Evolutionary conservation across 106 monocot species (phyloP).

Genomic region (Platanthera zijinensis): DNA sequence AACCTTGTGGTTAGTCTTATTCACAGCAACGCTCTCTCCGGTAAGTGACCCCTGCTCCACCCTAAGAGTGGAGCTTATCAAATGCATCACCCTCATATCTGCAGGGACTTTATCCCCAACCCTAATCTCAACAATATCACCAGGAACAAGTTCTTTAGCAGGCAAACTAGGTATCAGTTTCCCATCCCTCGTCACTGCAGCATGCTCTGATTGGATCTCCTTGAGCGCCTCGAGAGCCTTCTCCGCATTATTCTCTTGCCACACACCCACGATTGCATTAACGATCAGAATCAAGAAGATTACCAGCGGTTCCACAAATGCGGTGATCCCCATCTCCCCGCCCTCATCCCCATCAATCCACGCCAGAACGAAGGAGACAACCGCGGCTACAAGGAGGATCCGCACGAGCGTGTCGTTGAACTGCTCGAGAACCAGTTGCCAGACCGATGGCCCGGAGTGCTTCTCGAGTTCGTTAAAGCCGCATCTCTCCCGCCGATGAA

Average conservation of each 20-base stretch:
- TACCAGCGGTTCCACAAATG: constrained; percentile 72
- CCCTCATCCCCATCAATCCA: constrained; percentile 23
- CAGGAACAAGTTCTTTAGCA: constrained; percentile 42
- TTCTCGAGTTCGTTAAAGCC: constrained; percentile 90
- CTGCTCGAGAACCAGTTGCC: constrained; percentile 76
- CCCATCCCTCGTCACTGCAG: constrained; percentile 51
- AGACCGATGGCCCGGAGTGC: constrained; percentile 77
- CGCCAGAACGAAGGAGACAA: constrained; percentile 56
- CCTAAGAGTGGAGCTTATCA: constrained; percentile 42
- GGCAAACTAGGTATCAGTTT: constrained; percentile 29
- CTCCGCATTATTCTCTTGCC: constrained; percentile 85
- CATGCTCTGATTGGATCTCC: constrained; percentile 71
- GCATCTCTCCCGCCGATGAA: constrained; percentile 31
- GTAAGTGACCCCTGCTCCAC: constrained; percentile 56
- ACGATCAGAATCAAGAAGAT: constrained; percentile 34
- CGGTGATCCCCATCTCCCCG: constrained; percentile 47
- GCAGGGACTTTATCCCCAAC: constrained; percentile 56
- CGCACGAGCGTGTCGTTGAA: constrained; percentile 89
- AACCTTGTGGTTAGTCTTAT: constrained; percentile 27
- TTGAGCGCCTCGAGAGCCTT: constrained; percentile 78
- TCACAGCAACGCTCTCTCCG: constrained; percentile 47
- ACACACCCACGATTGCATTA: constrained; percentile 73
- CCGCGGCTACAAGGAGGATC: constrained; percentile 89
- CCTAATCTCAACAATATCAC: constrained; percentile 50
- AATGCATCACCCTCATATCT: constrained; percentile 35